Evolutionary conservation across 768 basidiomycete species (phyloP).

Genomic region (Galerina sulciceps): DNA sequence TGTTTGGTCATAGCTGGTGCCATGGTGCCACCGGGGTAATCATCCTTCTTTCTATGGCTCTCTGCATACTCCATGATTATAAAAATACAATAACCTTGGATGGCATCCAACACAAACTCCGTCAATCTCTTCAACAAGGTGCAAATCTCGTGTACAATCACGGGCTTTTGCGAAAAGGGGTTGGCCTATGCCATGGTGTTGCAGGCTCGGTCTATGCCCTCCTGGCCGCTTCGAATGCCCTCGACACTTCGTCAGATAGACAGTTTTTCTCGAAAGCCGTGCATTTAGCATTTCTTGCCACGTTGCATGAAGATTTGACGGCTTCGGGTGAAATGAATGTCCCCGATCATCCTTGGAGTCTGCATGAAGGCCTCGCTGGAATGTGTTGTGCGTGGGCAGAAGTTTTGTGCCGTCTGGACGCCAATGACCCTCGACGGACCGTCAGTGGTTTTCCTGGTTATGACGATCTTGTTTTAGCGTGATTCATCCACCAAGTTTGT

Average conservation of each 20-base stretch:
- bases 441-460: conserved; percentile 42
- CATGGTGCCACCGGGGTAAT: conserved; percentile 60
- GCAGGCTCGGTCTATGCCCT: conserved; percentile 59
- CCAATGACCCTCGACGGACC: conserved; percentile 11
- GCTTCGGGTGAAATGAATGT: conserved; percentile 43
- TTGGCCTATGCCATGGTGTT: conserved; percentile 65
- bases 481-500: background rate
- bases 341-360: conserved; percentile 58
- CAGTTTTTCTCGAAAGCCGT: conserved; percentile 43
- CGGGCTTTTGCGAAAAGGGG: conserved; percentile 57
- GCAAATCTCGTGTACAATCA: conserved; percentile 48
- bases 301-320: conserved; percentile 34
- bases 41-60: conserved; percentile 48
- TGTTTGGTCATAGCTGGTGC: conserved; percentile 49
- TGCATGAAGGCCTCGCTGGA: conserved; percentile 63
- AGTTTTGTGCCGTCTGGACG: conserved; percentile 36
- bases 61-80: conserved; percentile 31
- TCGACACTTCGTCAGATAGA: conserved; percentile 23
- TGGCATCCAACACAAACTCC: conserved; percentile 29
- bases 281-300: conserved; percentile 52
- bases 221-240: conserved; percentile 48
- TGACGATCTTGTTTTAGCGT: conserved; percentile 34
- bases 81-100: conserved; percentile 25
- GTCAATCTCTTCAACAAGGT: conserved; percentile 39
- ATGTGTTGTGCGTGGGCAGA: conserved; percentile 63